Base-by-base conservation (phyloP, 148 eudicot species). In the Amaranthus palmeri region DNA sequence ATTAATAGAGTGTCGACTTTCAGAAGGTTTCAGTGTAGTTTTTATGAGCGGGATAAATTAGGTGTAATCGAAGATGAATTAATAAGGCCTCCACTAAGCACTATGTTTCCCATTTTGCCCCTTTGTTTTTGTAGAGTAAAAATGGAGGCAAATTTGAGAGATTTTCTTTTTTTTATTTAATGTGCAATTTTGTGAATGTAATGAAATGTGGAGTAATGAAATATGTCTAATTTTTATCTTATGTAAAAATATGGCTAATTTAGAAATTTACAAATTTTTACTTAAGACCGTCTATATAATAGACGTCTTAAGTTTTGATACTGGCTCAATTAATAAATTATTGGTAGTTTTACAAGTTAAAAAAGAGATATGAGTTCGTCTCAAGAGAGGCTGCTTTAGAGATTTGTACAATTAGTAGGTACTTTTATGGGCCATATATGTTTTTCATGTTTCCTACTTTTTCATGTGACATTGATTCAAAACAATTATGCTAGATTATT, bases 141-240 rank as follows among this genome's bases (percentile, higher is more conserved):
- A 25, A 0, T 62, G 74, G 74, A 69, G 81, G 78, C 81, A 64
- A 44, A 64, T 5, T 40, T 42, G 74, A 57, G 74, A 57, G 65
- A 56, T 40, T 61, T 61, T 61, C 44, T 8, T 65, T 65, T 65
- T 63, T 64, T 25, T 25, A 25, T 25, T 25, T 63, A 4, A 15
- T 17, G 47, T 54, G 65, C 50, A 25, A 25, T 70, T 45, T 13
- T 62, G 53, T 69, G 69, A 10, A 4, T 47, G 53, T 25, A 45
- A 55, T 47, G 52, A 45, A 10, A 55, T 57, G 36, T 25, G 36
- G 36, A 25, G 0, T 25, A 25, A 25, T 25, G 36, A 25, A 25
- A 25, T 25, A 25, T 25, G 36, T 25, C 36, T 25, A 25, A 25
- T 25, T 25, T 25, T 25, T 2, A 25, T 25, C 36, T 25, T 25